Conservation (phyloP, 1,284 basidiomycete species). For the Heterobasidion irregulare region DNA sequence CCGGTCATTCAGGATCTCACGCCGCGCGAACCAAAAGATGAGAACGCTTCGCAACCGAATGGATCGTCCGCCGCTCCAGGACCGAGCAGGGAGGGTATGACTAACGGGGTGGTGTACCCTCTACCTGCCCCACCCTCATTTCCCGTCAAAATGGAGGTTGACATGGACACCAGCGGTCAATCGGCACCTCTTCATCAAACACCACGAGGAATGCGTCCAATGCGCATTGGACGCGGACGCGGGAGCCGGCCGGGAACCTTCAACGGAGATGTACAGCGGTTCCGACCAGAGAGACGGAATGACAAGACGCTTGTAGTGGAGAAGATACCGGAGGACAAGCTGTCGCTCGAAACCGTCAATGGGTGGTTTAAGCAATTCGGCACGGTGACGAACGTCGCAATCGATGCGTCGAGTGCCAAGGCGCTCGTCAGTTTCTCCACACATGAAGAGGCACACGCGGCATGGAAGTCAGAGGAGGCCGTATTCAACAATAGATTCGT, state of each 20-base stretch:
- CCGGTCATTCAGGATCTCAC: slow-evolving; percentile 77
- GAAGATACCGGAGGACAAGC: slow-evolving; percentile 83
- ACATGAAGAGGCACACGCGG: slow-evolving; percentile 81
- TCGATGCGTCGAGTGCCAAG: slow-evolving; percentile 67
- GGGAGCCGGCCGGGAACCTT: slow-evolving; percentile 41
- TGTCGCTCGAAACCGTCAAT: slow-evolving; percentile 74
- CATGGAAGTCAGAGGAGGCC: slow-evolving; percentile 90
- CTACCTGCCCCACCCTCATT: not conserved
- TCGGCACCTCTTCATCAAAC: slow-evolving; percentile 8
- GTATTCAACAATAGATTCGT: slow-evolving; percentile 94
- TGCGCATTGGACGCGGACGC: slow-evolving; percentile 31
- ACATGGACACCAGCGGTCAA: slow-evolving; percentile 10
- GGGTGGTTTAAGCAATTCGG: slow-evolving; percentile 92
- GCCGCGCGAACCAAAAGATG: slow-evolving; percentile 33
- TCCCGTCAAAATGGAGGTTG: slow-evolving; percentile 7
- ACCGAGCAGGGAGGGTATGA: not conserved
- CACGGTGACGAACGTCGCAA: slow-evolving; percentile 86
- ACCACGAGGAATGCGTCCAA: slow-evolving; percentile 25
- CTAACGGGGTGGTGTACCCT: slow-evolving; percentile 5
- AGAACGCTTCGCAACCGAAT: slow-evolving; percentile 10
- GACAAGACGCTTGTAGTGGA: slow-evolving; percentile 90
- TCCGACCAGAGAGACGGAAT: slow-evolving; percentile 56
- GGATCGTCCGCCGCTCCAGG: not conserved
- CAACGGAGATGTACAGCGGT: slow-evolving; percentile 53
- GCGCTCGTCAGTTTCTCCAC: slow-evolving; percentile 84